Evolutionary conservation across 495 filamentous ascomycete species (phyloP), one percentile per base, ranked within the genome.

Genomic region (Neurospora discreta): DNA sequence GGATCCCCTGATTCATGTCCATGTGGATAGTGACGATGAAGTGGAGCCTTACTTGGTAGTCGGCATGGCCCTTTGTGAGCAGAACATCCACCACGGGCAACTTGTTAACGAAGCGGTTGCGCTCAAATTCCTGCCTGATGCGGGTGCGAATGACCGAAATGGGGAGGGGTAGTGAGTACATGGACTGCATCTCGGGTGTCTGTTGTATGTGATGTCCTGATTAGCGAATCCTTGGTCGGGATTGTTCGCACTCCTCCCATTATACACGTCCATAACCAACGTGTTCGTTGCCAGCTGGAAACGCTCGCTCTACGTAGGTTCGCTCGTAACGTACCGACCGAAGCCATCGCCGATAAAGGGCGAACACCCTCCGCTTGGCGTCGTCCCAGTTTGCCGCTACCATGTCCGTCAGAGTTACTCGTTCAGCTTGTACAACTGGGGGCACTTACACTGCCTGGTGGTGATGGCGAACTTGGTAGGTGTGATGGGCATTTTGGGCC

Each of bases 81-180:
- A 99, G 84, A 77, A 98, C 89, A 81, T 99, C 96, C 72, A 98
- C 89, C 4, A 93, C 91, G 18, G 85, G 86, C 58, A 98, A 82
- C 83, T 98, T 94, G 79, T 90, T 91, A 68, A 98, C 94, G 79
- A 91, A 97, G 85, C 95, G 86, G 84, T 98, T 91, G 82, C 93
- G 88, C 84, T 99, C 95, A 82, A 99, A 99, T 79, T 99, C 95
- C 83, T 98, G 94, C 77, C 95, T 89, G 78, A 98, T 90, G 86
- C 95, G 97, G 65, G 94, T 95, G 72, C 95, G 93, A 80, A 98
- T 90, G 71, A 87, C 86, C 52, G 95, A 92, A 20, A 97, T 90
- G 70, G 95, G 94, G 77, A 95, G 88, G 80, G 90, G 92, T 78
- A 99, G 85, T 46, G 90, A 90, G 87, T 99, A 99, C 92, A 97